A percentile compares a stretch with the other conserved stretches of the same genome.
Evolutionary conservation across 2,329 filamentous ascomycete species (phyloP).

Genomic region (Berkeleyomyces rouxiae): DNA sequence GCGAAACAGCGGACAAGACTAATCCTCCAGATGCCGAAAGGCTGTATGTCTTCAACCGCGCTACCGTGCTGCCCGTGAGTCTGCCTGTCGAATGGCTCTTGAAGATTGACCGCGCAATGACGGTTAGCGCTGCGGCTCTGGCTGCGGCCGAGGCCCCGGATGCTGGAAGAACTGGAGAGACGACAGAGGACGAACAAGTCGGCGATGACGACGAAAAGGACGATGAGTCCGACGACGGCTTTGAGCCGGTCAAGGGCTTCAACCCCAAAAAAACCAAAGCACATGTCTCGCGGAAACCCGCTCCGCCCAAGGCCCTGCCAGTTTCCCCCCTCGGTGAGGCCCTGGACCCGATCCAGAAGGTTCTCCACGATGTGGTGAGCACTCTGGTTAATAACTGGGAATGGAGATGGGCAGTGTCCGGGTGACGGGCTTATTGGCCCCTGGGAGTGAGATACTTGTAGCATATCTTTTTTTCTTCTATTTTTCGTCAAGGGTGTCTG

Average conservation of each 20-base stretch:
- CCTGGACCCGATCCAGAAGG: background rate
- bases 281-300: no score
- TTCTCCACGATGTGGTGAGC: background rate
- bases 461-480: background rate
- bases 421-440: no score
- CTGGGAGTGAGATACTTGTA: no score
- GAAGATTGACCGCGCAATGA: background rate
- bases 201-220: background rate
- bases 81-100: background rate
- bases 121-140: background rate
- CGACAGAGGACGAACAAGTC: background rate
- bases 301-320: no score
- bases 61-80: background rate
- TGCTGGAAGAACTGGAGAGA: no score
- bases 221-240: conserved; percentile 7
- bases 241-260: conserved; percentile 10
- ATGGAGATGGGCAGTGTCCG: no score
- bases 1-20: background rate
- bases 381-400: no score
- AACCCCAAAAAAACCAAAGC: background rate
- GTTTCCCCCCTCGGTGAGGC: background rate
- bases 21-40: background rate
- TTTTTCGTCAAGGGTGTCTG: background rate
- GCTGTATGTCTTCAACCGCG: background rate
- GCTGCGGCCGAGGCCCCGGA: no score